Base-by-base conservation (phyloP, 78 protist species). In the Goniomonas avonlea region DNA sequence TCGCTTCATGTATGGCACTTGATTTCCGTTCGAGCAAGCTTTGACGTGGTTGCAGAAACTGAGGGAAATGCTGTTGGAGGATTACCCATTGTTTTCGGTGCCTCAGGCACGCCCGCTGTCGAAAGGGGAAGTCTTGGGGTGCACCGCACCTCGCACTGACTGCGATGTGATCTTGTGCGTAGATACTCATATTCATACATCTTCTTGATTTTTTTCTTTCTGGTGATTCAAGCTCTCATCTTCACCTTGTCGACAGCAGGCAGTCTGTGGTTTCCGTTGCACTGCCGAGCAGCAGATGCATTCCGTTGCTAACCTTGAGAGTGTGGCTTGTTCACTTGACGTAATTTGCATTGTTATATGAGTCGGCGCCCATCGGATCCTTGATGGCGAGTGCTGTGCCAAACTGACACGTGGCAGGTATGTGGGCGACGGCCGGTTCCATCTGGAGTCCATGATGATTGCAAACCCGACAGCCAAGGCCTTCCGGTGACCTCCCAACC, bases 371-470 rank as follows among this genome's bases (percentile, higher is more conserved):
- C n/a, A n/a, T n/a, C n/a, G n/a, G n/a, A n/a, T n/a, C n/a, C n/a
- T n/a, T n/a, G n/a, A n/a, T n/a, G n/a, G n/a, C n/a, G n/a, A n/a
- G n/a, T n/a, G n/a, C n/a, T n/a, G n/a, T n/a, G n/a, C n/a, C n/a
- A n/a, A n/a, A n/a, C n/a, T n/a, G n/a, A n/a, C n/a, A n/a, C n/a
- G n/a, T n/a, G n/a, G n/a, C n/a, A n/a, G n/a, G n/a, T 63, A 63
- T 80, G 47, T 96, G 3, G 99, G 93, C 5, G 99, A 96, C 59
- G 99, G 99, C 8, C 84, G 99, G 43, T 96, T 96, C 79, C 99
- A 96, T 76, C 82, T 94, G 32, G 99, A 96, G 85, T 61, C 94
- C 0, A 79, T 91, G 23, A 94, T 96, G 98, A 91, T 96, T 15
- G 40, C 81, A 23, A 96, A 96, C 78, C 98, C 99, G n/a, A n/a